These are phyloP conservation scores for Zygosaccharomyces kombuchaensis DNA, from an alignment of 805 yeast species.

Conservation along the genomic window DNA sequence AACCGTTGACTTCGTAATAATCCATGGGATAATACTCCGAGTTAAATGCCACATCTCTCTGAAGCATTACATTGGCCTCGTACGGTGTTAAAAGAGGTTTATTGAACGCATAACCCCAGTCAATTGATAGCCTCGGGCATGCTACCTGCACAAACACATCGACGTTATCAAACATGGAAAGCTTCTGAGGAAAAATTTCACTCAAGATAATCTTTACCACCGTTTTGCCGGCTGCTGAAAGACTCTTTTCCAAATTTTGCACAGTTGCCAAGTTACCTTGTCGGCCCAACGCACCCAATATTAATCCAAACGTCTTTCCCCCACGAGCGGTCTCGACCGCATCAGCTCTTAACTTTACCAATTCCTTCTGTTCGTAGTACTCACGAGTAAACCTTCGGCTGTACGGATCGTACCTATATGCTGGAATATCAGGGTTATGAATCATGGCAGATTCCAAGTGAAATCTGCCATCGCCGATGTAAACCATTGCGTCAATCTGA, in stretches of 20 bases:
- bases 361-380: conserved; percentile 78
- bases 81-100: conserved; percentile 92
- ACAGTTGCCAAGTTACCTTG: conserved; percentile 87
- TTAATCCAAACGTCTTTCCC: conserved; percentile 72
- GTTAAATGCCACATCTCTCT: conserved; percentile 62
- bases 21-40: conserved; percentile 88
- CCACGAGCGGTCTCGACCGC: conserved; percentile 62
- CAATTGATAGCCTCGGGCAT: conserved; percentile 91
- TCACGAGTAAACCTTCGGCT: conserved; percentile 87
- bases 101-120: conserved; percentile 97
- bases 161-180: conserved; percentile 86
- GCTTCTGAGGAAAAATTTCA: conserved; percentile 89
- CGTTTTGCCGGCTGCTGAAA: conserved; percentile 52
- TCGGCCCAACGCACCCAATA: conserved; percentile 90
- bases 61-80: conserved; percentile 88
- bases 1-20: conserved; percentile 84
- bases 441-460: conserved; percentile 96
- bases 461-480: conserved; percentile 94
- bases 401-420: conserved; percentile 93
- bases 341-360: conserved; percentile 65
- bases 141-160: conserved; percentile 98
- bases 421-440: conserved; percentile 89
- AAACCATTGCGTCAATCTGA: conserved; percentile 74
- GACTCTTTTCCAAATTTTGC: conserved; percentile 53
- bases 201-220: conserved; percentile 81